Percentiles rank a stretch among this genome's conserved stretches.
phyloP scores from a whole-genome alignment of 1,284 basidiomycete genomes.

The Trametes pubescens region DNA sequence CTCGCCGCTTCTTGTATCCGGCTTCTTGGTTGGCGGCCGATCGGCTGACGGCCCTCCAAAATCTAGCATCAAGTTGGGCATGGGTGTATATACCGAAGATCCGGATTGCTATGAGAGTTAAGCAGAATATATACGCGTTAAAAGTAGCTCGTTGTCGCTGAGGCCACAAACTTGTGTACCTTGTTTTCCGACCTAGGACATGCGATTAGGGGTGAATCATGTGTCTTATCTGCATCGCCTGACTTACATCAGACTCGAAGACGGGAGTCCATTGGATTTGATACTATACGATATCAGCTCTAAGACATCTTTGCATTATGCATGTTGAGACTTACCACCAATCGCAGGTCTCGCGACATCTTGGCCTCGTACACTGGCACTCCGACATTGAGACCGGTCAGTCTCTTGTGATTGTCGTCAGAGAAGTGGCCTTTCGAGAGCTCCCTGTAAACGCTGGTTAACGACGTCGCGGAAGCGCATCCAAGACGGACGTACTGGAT shows the following conservation, averaged over 20 bases:
- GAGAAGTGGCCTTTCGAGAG: constrained; percentile 68
- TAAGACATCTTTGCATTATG: neutral
- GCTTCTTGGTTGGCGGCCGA: constrained; percentile 54
- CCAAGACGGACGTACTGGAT: constrained; percentile 50
- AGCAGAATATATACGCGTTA: no score
- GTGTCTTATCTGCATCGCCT: neutral
- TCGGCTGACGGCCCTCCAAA: constrained; percentile 59
- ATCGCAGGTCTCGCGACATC: constrained; percentile 58
- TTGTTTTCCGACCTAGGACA: neutral
- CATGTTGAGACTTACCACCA: constrained; percentile 54
- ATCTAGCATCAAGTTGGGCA: constrained; percentile 52
- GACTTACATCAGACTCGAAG: constrained; percentile 51
- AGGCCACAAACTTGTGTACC: neutral
- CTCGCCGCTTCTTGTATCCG: constrained; percentile 52
- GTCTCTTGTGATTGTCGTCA: constrained; percentile 61
- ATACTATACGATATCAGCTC: constrained; percentile 50
- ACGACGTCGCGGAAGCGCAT: neutral
- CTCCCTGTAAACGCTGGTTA: constrained; percentile 47
- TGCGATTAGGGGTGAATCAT: neutral
- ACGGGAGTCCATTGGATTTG: constrained; percentile 62
- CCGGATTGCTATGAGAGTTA: constrained; percentile 49
- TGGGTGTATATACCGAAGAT: constrained; percentile 66
- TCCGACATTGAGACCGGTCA: constrained; percentile 50
- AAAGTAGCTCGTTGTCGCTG: neutral
- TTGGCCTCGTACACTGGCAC: constrained; percentile 68